Percentiles rank a stretch among this genome's conserved stretches.
Evolutionary conservation across 2,329 filamentous ascomycete genomes (phyloP).

Genomic region (Aspergillus nomiae): DNA sequence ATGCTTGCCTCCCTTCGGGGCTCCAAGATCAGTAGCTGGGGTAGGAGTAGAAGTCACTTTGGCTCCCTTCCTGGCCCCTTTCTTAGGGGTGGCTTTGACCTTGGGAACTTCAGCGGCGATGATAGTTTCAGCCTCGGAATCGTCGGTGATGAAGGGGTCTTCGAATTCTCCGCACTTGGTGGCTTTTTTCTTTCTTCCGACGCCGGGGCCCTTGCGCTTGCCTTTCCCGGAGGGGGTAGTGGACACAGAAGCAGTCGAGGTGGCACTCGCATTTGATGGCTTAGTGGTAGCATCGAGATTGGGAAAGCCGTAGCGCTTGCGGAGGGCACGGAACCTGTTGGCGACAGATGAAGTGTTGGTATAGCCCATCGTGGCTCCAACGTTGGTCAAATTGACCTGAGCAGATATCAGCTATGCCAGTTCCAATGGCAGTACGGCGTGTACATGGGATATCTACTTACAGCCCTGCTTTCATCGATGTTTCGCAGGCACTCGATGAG

Average conservation of each 20-base stretch:
- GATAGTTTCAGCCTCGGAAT: not conserved
- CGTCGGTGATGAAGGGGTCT: not conserved
- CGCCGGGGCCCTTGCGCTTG: not conserved
- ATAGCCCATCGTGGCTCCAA: conserved; percentile 29
- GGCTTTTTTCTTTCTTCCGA: not conserved
- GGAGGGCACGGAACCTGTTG: conserved; percentile 30
- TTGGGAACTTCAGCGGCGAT: not conserved
- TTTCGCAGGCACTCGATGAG: conserved; percentile 30
- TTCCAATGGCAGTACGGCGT: not conserved
- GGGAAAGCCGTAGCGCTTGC: conserved; percentile 27
- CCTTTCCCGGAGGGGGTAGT: not conserved
- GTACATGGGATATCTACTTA: not conserved
- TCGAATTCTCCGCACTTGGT: not conserved
- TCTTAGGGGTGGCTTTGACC: not conserved
- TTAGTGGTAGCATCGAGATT: conserved; percentile 11
- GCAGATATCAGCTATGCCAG: not conserved
- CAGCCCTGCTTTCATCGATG: conserved; percentile 19
- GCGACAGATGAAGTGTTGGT: conserved; percentile 29
- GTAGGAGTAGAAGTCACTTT: conserved; percentile 22
- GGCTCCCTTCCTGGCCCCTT: conserved; percentile 9
- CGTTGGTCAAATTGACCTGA: conserved; percentile 30
- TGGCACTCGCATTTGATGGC: not conserved
- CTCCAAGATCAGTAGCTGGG: conserved; percentile 15
- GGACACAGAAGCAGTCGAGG: not conserved
- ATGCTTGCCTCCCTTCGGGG: not conserved